A percentile compares a stretch with the other conserved stretches of the same genome.
These are phyloP conservation scores for Venturiaceae sp. DNA, from an alignment of 2,329 filamentous ascomycete species.

Conservation along the genomic window DNA sequence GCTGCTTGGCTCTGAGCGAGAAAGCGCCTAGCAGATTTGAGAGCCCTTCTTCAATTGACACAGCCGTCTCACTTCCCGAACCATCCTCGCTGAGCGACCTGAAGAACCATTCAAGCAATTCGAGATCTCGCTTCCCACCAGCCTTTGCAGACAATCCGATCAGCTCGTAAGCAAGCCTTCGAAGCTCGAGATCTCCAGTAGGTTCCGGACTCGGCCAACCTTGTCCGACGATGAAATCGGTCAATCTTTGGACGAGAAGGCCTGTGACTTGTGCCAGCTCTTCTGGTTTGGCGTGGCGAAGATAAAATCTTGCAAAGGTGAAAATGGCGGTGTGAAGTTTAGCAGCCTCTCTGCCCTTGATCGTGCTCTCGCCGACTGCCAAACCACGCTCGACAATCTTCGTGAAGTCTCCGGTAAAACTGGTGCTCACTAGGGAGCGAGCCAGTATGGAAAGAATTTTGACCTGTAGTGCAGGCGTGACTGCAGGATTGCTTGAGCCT, in stretches of 20 bases:
- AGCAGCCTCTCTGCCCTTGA: conserved; percentile 2
- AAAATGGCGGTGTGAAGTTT: conserved; percentile 6
- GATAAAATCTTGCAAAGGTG: conserved; percentile 72
- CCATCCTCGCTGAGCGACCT: conserved; percentile 72
- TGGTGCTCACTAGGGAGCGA: conserved; percentile 1
- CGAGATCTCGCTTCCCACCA: conserved; percentile 44
- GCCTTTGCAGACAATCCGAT: conserved; percentile 71
- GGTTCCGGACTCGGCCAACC: conserved; percentile 38
- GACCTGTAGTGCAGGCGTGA: conserved; percentile 52
- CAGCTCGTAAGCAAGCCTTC: conserved; percentile 80
- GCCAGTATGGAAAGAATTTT: conserved; percentile 50
- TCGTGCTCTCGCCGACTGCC: background rate
- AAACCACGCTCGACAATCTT: background rate
- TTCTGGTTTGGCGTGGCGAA: conserved; percentile 55
- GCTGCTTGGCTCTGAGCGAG: conserved; percentile 3
- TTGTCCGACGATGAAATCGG: conserved; percentile 15
- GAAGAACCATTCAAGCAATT: conserved; percentile 68
- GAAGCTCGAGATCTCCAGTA: conserved; percentile 46
- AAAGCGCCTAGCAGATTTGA: conserved; percentile 64
- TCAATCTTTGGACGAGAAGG: conserved; percentile 48
- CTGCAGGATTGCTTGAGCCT: conserved; percentile 32
- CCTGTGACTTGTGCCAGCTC: conserved; percentile 57
- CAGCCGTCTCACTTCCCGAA: conserved; percentile 60
- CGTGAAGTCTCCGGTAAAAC: background rate
- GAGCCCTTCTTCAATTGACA: conserved; percentile 83